phyloP scores from a whole-genome alignment of 164 flowering plant genomes.

The Magnolia changhungtana region DNA sequence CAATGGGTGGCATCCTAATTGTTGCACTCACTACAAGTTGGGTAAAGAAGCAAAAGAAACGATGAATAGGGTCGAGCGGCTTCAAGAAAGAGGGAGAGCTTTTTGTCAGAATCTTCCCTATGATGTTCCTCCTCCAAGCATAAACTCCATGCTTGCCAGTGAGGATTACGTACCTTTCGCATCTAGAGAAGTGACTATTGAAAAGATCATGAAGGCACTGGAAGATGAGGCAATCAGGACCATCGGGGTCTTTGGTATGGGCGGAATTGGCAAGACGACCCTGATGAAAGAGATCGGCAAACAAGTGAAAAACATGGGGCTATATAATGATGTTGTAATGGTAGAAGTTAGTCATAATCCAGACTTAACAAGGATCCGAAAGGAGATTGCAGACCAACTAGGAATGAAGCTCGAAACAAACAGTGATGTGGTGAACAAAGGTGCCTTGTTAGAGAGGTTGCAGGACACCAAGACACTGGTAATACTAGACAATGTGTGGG shows the following conservation, averaged over 20 bases:
- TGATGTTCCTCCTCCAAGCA: neutral
- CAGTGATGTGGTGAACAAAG: constrained; percentile 7
- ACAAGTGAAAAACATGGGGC: neutral
- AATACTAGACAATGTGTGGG: constrained; percentile 39
- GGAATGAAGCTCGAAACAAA: neutral
- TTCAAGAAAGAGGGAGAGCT: neutral
- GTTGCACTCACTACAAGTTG: neutral
- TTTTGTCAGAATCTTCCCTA: neutral
- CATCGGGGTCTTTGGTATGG: constrained; percentile 10
- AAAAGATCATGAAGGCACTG: constrained; percentile 2
- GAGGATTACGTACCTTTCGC: neutral
- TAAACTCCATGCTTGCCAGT: neutral
- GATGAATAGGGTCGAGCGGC: neutral
- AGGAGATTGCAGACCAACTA: constrained; percentile 4
- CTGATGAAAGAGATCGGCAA: constrained; percentile 8
- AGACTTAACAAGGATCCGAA: constrained; percentile 6
- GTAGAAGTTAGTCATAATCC: constrained; percentile 1
- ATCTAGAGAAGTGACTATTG: neutral
- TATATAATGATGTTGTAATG: constrained; percentile 10
- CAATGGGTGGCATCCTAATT: neutral
- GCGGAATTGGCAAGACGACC: constrained; percentile 5
- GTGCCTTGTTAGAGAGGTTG: constrained; percentile 4
- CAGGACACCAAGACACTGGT: constrained; percentile 15
- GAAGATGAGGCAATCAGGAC: constrained; percentile 5
- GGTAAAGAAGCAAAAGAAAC: neutral